Evolutionary conservation across 163 green algal genomes (phyloP).

Genomic region (Volvox carteri): DNA sequence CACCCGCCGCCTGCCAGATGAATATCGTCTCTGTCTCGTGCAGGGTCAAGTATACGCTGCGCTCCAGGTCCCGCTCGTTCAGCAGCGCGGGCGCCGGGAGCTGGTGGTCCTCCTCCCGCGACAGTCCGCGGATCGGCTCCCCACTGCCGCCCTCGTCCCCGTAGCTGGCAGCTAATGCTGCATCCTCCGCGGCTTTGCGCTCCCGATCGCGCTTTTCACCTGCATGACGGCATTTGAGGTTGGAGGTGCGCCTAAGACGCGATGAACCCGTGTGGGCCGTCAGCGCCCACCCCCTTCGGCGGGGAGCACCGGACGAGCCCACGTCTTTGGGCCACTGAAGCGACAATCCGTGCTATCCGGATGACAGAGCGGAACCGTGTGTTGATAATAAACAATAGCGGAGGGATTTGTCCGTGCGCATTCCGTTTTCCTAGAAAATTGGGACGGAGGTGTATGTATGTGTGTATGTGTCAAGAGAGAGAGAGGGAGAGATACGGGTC

Average conservation of each 20-base stretch:
- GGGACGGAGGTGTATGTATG: too few relatives aligned
- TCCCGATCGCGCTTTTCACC: conserved; percentile 34
- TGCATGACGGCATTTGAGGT: background rate
- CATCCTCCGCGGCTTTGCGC: conserved; percentile 42
- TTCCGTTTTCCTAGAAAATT: too few relatives aligned
- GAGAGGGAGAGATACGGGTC: too few relatives aligned
- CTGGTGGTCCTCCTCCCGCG: conserved; percentile 36
- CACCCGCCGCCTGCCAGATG: conserved; percentile 72
- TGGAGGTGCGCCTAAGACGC: background rate
- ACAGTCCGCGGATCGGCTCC: conserved; percentile 1
- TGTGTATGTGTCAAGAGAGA: too few relatives aligned
- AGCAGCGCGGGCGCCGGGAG: conserved; percentile 55
- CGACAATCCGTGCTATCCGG: too few relatives aligned
- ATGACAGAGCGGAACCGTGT: too few relatives aligned
- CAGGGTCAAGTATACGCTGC: conserved; percentile 68
- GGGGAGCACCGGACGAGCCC: too few relatives aligned
- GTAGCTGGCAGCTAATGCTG: background rate
- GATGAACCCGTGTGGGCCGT: too few relatives aligned
- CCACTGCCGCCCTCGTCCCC: conserved; percentile 3
- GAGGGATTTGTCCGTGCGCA: too few relatives aligned
- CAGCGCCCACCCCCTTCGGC: too few relatives aligned
- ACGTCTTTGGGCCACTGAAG: too few relatives aligned
- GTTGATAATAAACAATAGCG: too few relatives aligned
- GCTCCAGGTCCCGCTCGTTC: conserved; percentile 70
- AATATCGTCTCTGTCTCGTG: conserved; percentile 78